Percentiles rank a stretch among this genome's conserved stretches.
Evolutionary conservation across 345 rosid species (phyloP).

Genomic region (Alliaria petiolata): DNA sequence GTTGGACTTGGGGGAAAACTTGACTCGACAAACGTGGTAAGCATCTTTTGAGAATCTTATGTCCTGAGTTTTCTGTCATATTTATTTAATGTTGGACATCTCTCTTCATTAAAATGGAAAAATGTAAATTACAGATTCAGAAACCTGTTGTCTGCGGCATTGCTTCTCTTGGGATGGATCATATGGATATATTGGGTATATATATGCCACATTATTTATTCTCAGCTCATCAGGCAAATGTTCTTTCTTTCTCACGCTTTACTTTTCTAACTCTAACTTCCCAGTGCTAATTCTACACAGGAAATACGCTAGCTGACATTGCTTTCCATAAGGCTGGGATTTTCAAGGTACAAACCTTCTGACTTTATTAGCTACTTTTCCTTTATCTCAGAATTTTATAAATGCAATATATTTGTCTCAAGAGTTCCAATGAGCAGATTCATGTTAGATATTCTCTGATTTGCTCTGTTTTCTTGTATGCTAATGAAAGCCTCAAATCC

Average conservation of each 20-base stretch:
- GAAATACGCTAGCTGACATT: slow-evolving; percentile 65
- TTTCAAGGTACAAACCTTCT: slow-evolving; percentile 63
- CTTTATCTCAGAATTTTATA: slow-evolving; percentile 5
- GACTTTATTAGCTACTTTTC: not conserved
- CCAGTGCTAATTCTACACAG: slow-evolving; percentile 38
- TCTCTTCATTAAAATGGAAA: not conserved
- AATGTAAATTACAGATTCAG: slow-evolving; percentile 53
- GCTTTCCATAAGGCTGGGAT: slow-evolving; percentile 92
- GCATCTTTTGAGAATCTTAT: slow-evolving; percentile 22
- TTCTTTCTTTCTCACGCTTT: not conserved
- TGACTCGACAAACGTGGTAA: slow-evolving; percentile 87
- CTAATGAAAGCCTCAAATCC: slow-evolving; percentile 75
- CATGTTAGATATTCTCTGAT: slow-evolving; percentile 44
- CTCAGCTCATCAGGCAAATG: not conserved
- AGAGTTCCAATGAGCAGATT: slow-evolving; percentile 34
- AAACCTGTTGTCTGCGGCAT: slow-evolving; percentile 85
- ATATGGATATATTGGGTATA: slow-evolving; percentile 68
- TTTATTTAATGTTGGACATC: not conserved
- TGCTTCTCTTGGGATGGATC: slow-evolving; percentile 89
- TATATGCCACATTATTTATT: slow-evolving; percentile 25
- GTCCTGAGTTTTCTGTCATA: not conserved
- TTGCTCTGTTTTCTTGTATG: slow-evolving; percentile 49
- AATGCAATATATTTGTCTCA: slow-evolving; percentile 22
- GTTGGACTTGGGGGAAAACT: slow-evolving; percentile 77
- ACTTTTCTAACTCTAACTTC: slow-evolving; percentile 3